A percentile compares a stretch with the other conserved stretches of the same genome.
phyloP scores from a whole-genome alignment of 2,329 filamentous ascomycete genomes.

The Xylaria sp. region DNA sequence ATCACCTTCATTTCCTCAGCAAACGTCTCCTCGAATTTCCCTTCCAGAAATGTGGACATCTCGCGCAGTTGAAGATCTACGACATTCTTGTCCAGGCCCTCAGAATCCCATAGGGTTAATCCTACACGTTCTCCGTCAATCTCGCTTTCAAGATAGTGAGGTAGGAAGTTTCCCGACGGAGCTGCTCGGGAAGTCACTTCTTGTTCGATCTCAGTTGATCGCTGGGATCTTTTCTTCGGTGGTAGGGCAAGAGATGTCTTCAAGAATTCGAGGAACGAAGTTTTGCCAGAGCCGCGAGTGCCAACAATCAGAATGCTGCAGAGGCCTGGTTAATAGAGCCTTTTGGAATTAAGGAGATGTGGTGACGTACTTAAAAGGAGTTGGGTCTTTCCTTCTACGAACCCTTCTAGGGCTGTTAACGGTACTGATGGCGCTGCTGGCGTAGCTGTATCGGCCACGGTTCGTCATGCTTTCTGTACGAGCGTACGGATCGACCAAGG shows the following conservation, averaged over 20 bases:
- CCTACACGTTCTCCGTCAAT: conserved; percentile 92
- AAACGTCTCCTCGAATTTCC: conserved; percentile 98
- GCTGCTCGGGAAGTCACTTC: conserved; percentile 66
- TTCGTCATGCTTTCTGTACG: conserved; percentile 95
- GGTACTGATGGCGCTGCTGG: conserved; percentile 88
- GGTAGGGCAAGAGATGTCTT: conserved; percentile 86
- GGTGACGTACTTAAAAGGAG: conserved; percentile 91
- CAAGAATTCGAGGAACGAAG: conserved; percentile 95
- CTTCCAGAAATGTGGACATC: conserved; percentile 92
- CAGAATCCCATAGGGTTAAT: conserved; percentile 95
- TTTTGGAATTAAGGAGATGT: background rate
- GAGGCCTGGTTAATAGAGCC: conserved; percentile 36
- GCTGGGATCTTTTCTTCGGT: conserved; percentile 76
- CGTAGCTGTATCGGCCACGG: conserved; percentile 95
- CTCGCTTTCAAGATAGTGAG: conserved; percentile 92
- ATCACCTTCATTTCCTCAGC: conserved; percentile 97
- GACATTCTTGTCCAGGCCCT: conserved; percentile 92
- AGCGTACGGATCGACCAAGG: conserved; percentile 79
- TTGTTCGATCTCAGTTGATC: conserved; percentile 60
- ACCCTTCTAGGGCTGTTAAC: conserved; percentile 93
- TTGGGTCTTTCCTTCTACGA: conserved; percentile 94
- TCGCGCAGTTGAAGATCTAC: conserved; percentile 94
- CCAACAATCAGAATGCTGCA: conserved; percentile 88
- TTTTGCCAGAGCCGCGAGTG: conserved; percentile 89
- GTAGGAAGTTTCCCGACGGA: conserved; percentile 78